Evolutionary conservation across 1,284 basidiomycete species (phyloP).

Genomic region (Fomitiporia mediterranea): DNA sequence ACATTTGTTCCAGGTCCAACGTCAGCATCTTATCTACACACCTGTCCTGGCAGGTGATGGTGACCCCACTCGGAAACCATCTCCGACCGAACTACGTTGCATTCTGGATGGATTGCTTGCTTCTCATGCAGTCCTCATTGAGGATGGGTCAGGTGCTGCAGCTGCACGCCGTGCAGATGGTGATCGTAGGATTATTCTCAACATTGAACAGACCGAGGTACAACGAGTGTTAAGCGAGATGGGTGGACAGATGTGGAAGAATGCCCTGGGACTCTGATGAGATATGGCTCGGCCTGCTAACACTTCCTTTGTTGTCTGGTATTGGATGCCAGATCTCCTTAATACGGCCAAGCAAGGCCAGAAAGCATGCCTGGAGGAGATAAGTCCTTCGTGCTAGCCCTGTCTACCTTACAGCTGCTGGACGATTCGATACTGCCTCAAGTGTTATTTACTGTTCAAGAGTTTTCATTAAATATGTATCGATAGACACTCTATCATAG

Average conservation of each 20-base stretch:
- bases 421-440: no score
- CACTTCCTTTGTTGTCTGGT: no score
- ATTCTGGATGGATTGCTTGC: conserved; percentile 67
- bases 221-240: conserved; percentile 70
- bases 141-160: conserved; percentile 46
- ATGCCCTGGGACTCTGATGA: conserved; percentile 37
- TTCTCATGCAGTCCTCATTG: conserved; percentile 66
- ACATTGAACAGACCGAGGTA: conserved; percentile 66
- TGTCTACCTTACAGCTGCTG: no score
- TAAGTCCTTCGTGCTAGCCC: no score
- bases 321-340: no score
- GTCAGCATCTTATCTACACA: conserved; percentile 63
- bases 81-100: conserved; percentile 47
- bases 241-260: conserved; percentile 66
- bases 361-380: no score
- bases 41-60: conserved; percentile 48
- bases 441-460: no score
- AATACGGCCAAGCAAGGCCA: no score
- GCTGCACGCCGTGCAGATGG: conserved; percentile 48
- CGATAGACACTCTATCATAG: no score
- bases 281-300: no score
- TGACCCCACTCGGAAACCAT: conserved; percentile 50
- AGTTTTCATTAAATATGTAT: no score
- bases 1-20: conserved; percentile 43
- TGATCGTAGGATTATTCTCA: conserved; percentile 61